A percentile compares a stretch with the other conserved stretches of the same genome.
Evolutionary conservation across 768 basidiomycete genomes (phyloP).

Genomic region (Russula ochroleuca): DNA sequence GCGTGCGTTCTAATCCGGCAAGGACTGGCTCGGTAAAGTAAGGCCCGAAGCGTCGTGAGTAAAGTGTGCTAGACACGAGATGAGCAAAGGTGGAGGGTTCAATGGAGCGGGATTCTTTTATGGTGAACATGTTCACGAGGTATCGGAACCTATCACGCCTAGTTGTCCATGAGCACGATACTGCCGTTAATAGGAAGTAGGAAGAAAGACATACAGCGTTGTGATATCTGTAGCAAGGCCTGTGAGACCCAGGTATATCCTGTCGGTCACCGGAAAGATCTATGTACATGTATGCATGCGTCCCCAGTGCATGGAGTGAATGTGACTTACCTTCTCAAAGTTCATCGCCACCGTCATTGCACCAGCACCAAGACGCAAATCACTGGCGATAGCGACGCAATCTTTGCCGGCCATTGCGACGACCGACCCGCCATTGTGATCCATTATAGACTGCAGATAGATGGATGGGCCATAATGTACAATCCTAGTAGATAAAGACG

Average conservation of each 20-base stretch:
- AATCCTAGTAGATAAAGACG: neutral
- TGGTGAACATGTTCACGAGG: conserved; percentile 97
- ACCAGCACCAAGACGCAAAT: conserved; percentile 86
- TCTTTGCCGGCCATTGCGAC: conserved; percentile 99
- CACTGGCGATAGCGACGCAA: conserved; percentile 97
- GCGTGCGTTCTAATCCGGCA: conserved; percentile 77
- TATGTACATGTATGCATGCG: conserved; percentile 36
- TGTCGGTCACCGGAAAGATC: conserved; percentile 94
- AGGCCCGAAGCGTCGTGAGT: conserved; percentile 93
- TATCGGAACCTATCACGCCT: conserved; percentile 90
- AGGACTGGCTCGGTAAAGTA: conserved; percentile 97
- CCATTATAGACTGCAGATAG: conserved; percentile 72
- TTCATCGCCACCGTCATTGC: conserved; percentile 82
- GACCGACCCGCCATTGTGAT: conserved; percentile 95
- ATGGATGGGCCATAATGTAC: neutral
- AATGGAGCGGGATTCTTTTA: conserved; percentile 98
- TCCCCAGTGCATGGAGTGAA: neutral
- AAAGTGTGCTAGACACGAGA: conserved; percentile 91
- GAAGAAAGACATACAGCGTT: conserved; percentile 60
- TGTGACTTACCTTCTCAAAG: conserved; percentile 80
- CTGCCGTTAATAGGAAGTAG: too few species aligned
- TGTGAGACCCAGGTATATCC: conserved; percentile 85
- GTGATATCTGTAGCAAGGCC: conserved; percentile 92
- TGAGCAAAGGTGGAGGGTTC: conserved; percentile 95
- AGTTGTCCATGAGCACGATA: neutral